Evolutionary conservation across 768 basidiomycete genomes (phyloP).

Genomic region (Amanita pallidorosea): DNA sequence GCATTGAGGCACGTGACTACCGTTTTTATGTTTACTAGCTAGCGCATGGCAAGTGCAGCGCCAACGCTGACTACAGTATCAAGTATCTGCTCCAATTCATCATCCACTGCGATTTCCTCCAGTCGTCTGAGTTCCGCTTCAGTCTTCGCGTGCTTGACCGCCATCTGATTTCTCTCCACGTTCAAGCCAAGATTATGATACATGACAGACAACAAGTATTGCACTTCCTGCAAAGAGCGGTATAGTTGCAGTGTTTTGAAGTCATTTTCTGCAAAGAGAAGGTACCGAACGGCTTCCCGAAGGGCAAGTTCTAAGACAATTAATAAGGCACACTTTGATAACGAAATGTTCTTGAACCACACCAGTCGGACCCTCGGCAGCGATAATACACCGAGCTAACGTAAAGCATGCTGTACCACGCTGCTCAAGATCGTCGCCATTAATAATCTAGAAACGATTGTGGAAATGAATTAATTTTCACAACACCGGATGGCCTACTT

Average conservation of each 20-base stretch:
- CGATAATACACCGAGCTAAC: slow-evolving; percentile 65
- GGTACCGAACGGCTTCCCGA: slow-evolving; percentile 47
- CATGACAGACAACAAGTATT: slow-evolving; percentile 60
- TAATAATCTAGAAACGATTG: slow-evolving; percentile 39
- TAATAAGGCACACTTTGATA: background rate
- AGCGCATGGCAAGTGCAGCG: slow-evolving; percentile 35
- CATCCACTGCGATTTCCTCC: slow-evolving; percentile 36
- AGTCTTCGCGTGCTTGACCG: slow-evolving; percentile 36
- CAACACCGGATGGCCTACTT: slow-evolving; percentile 30
- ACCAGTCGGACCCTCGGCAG: slow-evolving; percentile 39
- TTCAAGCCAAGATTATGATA: slow-evolving; percentile 58
- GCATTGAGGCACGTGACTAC: slow-evolving; percentile 2
- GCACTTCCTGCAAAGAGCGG: slow-evolving; percentile 52
- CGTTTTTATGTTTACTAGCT: background rate
- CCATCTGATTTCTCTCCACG: slow-evolving; percentile 42
- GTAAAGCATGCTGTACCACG: slow-evolving; percentile 68
- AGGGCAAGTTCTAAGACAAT: slow-evolving; percentile 27
- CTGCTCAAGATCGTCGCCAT: slow-evolving; percentile 64
- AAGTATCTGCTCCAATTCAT: slow-evolving; percentile 43
- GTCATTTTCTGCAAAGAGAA: slow-evolving; percentile 56
- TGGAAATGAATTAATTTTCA: background rate
- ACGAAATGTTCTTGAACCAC: slow-evolving; percentile 8
- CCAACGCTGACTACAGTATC: slow-evolving; percentile 52
- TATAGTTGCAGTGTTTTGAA: slow-evolving; percentile 50
- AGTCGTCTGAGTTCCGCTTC: slow-evolving; percentile 27